Evolutionary conservation across 495 filamentous ascomycete species (phyloP), one percentile per base, ranked within the genome.

Genomic region (Hypoxylon cercidicola): DNA sequence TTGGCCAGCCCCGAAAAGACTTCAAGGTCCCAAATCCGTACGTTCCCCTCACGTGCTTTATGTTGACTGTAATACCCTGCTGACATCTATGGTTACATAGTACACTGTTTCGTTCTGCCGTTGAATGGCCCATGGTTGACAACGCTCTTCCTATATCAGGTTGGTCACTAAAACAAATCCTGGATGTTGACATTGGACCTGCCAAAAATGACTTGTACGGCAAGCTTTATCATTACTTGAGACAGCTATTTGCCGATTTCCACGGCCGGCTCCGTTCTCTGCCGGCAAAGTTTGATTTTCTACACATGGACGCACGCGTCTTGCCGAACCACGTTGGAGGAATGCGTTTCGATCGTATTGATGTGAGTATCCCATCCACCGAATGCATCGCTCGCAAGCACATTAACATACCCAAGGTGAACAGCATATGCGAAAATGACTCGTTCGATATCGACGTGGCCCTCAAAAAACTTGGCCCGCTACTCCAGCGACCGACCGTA

Each of bases 1-100:
- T 78, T 32, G 67, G 76, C 21, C 52, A 50, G 32, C 18, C 54
- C 10, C 68, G 73, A 8, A 32, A 54, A 9, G 68, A 62, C 0
- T 78, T 75, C 40, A 28, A 12, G 3, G 41, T 50, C 28, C 74
- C 74, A 44, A 78, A 78, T 39, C 72, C 73, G 76, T 77, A 21
- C 44, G 76, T 44, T 12, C 9, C 25, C n/a, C 19, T 3, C 9
- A 47, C 16, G 13, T 7, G 30, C 2, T 11, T 23, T 1, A 16
- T 21, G 32, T n/a, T n/a, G 49, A 43, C 21, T 19, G 19, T 45
- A 25, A 3, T 18, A 46, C 35, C 6, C 1, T 15, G 13, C 21
- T 49, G 15, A 49, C 4, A 40, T n/a, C n/a, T n/a, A n/a, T n/a
- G n/a, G n/a, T 32, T n/a, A 28, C 11, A 34, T 35, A 10, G 8